Evolutionary conservation across 169 alveolate genomes (phyloP).

Genomic region (Plasmodium malariae): DNA sequence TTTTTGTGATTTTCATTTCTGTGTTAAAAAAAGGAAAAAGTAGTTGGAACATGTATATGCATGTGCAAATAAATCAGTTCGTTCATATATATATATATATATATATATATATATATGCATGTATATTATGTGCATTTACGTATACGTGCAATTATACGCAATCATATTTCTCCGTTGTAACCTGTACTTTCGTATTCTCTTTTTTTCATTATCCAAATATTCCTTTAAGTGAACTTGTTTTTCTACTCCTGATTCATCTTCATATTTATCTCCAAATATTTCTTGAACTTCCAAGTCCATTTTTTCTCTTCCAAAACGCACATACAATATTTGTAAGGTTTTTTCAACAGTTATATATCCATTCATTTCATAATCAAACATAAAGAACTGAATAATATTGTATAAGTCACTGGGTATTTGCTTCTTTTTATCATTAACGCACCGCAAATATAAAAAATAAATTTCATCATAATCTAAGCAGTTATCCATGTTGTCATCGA

Average conservation of each 20-base stretch:
- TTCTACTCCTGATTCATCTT: constrained; percentile 71
- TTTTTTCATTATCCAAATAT: constrained; percentile 62
- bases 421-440: constrained; percentile 68
- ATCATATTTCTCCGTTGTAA: constrained; percentile 2
- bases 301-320: constrained; percentile 72
- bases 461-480: constrained; percentile 75
- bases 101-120: background rate
- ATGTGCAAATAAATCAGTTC: background rate
- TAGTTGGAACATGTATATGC: background rate
- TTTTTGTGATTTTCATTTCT: constrained; percentile 55
- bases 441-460: constrained; percentile 54
- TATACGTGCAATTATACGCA: background rate
- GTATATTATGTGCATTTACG: background rate
- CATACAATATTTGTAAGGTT: constrained; percentile 70
- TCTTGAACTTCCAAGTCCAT: constrained; percentile 73
- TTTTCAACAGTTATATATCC: constrained; percentile 74
- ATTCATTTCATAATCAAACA: constrained; percentile 76
- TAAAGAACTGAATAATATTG: constrained; percentile 68
- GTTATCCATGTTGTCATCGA: constrained; percentile 72
- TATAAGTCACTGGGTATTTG: constrained; percentile 71
- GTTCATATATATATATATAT: background rate
- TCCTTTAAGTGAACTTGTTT: constrained; percentile 53
- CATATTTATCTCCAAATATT: constrained; percentile 73
- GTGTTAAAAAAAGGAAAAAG: background rate
- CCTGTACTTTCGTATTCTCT: constrained; percentile 61